Evolutionary conservation across 192 early-diverging fungal species (phyloP), one percentile per base, ranked within the genome.

Genomic region (Coemansia biformis): DNA sequence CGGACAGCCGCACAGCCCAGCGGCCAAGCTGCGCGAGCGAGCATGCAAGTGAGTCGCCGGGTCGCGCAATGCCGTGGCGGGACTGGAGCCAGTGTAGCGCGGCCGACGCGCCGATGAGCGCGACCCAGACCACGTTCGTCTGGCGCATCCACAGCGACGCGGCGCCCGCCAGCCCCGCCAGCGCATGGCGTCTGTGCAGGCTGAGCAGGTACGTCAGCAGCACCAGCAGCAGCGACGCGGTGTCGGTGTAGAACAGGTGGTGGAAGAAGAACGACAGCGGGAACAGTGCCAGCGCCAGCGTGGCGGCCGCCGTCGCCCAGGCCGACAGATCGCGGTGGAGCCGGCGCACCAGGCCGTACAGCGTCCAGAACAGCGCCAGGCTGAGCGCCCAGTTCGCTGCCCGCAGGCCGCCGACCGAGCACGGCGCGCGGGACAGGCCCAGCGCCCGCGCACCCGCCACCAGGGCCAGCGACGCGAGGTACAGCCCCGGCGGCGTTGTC

Each of bases 401-500:
- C 5, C 89, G 85, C 16, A 88, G 71, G 14, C 64, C 41, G 5
- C 26, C 35, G 0, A 41, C 37, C 4, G 83, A 66, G 53, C 79
- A 82, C n/a, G 15, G 16, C 11, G 29, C 15, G 13, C 24, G 47
- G n/a, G 5, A 19, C 29, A 15, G 1, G 2, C 1, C 8, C 31
- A 21, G 45, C n/a, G n/a, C n/a, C n/a, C n/a, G n/a, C n/a, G n/a
- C n/a, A n/a, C n/a, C n/a, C n/a, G n/a, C n/a, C n/a, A n/a, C n/a
- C n/a, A 16, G 51, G 17, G 23, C 30, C 14, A 60, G 38, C 23
- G 72, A 67, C 24, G 59, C 17, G 17, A 81, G 53, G 60, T 87
- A 98, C 78, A 96, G 79, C 11, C 93, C 95, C 16, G 95, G 93
- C 31, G 93, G 95, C n/a, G 95, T 98, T 0, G 95, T 98, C 19